Base-by-base conservation (phyloP, 176 grass and related monocot species). In the Oryza brachyantha region DNA sequence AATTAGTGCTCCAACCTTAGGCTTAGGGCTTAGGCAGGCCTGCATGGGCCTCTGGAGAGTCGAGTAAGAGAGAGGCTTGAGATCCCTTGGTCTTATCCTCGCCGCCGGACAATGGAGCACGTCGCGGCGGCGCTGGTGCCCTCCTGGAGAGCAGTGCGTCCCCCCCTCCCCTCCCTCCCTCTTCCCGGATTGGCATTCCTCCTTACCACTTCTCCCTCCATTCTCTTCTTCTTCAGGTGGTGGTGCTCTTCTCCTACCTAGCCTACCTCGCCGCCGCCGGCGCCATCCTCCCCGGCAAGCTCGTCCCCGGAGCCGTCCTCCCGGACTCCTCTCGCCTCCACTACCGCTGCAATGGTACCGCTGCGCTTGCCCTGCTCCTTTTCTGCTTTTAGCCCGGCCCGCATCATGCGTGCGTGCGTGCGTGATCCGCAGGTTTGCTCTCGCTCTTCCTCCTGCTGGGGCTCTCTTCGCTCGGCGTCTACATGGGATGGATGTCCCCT, bases 261-360 rank as follows among this genome's bases (percentile, higher is more conserved):
- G 89, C 59, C 3, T 97, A 90, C 73, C 86, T 97, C n/a, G 87
- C 87, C 41, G 78, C 66, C 63, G 94, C 94, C 7, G 91, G 89
- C 40, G 84, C 77, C 6, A 6, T 94, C 16, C 94, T 97, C 68
- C 87, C 94, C 2, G 89, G 94, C 59, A 94, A 90, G 87, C 40
- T 90, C 45, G 84, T 97, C n/a, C 76, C 89, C 1, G 94, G 94
- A 7, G 94, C 86, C 22, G 42, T 92, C 31, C 89, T 97, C 28
- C 82, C 87, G 7, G 95, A 97, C 48, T 90, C 91, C 41, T 92
- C 95, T 16, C 91, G 95, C 59, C 95, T 94, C 65, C 72, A 85
- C 74, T 97, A 97, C 85, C 91, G 91, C 39, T 97, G 95, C 92
- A 97, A 97, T 0, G 95, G 95, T 94, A 41, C 8, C 24, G 13